Evolutionary conservation across 192 early-diverging fungal species (phyloP), one percentile per base, ranked within the genome.

Genomic region (Fimicolochytrium jonesii): DNA sequence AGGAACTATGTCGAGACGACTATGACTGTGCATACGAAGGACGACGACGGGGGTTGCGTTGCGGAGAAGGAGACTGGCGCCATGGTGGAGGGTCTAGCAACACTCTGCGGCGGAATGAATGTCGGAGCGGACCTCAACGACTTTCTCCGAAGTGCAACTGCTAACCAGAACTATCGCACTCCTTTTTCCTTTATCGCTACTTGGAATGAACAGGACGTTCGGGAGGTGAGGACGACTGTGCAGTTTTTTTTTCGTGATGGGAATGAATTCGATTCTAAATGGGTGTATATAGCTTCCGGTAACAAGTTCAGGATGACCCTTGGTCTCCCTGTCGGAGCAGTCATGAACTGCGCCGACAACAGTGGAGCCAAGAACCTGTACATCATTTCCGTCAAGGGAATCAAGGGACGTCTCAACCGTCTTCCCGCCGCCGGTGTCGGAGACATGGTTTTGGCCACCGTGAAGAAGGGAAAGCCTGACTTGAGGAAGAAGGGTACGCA

Each of bases 281-380:
- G 56, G 25, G 28, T 31, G 34, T 60, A 43, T 65, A 67, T 59
- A 60, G 77, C 82, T 43, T 64, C 90, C 59, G 93, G 93, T 70
- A 91, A 86, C 81, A 99, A 99, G 81, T 95, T 93, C 86, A 89
- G 94, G 74, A 98, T 99, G 95, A 93, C 95, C 76, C 88, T 98
- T 70, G 97, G 92, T 92, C 88, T 99, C 58, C 89, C 88, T 45
- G 86, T 88, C 59, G 88, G 83, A 81, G 97, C 97, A 51, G 92
- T 98, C 66, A 97, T 98, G 88, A 99, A 99, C 87, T 98, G 95
- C 77, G 97, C 97, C 59, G 97, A 99, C 80, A 99, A 99, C 93
- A 97, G 94, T 79, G 97, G 97, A 49, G 97, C 97, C 76, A 99
- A 99, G 90, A 99, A 99, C 90, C 85, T 99, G 66, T 96, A 98